Evolutionary conservation across 306 rosid genomes (phyloP).

Genomic region (Rosa chinensis): DNA sequence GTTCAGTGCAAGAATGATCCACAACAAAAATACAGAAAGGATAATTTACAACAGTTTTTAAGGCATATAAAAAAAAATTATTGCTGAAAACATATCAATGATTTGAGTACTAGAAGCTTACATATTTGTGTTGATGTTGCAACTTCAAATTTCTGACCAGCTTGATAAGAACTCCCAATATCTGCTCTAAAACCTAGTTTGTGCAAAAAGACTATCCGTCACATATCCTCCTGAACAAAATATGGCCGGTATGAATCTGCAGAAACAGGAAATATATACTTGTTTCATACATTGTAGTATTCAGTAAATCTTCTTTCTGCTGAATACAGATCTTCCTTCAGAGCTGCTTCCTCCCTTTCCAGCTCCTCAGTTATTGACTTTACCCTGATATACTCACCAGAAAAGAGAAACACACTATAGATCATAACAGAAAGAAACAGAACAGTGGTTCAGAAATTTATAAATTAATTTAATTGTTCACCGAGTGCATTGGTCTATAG

Average conservation of each 20-base stretch:
- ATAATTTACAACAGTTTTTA: neutral
- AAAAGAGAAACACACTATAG: constrained; percentile 6
- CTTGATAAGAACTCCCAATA: constrained; percentile 82
- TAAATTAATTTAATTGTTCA: neutral
- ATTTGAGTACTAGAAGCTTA: constrained; percentile 37
- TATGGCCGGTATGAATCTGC: neutral
- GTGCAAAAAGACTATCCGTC: constrained; percentile 23
- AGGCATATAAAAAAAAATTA: neutral
- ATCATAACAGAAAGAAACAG: neutral
- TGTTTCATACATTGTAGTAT: constrained; percentile 62
- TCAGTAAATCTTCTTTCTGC: constrained; percentile 92
- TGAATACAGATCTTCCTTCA: constrained; percentile 78
- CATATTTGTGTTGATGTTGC: constrained; percentile 90
- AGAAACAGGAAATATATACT: neutral
- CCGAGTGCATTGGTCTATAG: neutral
- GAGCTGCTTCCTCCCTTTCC: constrained; percentile 84
- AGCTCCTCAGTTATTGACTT: constrained; percentile 82
- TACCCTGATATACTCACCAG: constrained; percentile 51
- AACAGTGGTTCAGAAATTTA: neutral
- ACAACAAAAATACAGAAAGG: constrained; percentile 2
- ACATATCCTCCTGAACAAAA: constrained; percentile 7
- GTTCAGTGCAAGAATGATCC: neutral
- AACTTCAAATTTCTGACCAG: constrained; percentile 91
- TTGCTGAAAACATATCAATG: constrained; percentile 10
- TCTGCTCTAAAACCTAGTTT: constrained; percentile 87